A percentile compares a stretch with the other conserved stretches of the same genome.
These are phyloP conservation scores for Boechera retrofracta DNA, from an alignment of 345 rosid genomes.

Conservation along the genomic window DNA sequence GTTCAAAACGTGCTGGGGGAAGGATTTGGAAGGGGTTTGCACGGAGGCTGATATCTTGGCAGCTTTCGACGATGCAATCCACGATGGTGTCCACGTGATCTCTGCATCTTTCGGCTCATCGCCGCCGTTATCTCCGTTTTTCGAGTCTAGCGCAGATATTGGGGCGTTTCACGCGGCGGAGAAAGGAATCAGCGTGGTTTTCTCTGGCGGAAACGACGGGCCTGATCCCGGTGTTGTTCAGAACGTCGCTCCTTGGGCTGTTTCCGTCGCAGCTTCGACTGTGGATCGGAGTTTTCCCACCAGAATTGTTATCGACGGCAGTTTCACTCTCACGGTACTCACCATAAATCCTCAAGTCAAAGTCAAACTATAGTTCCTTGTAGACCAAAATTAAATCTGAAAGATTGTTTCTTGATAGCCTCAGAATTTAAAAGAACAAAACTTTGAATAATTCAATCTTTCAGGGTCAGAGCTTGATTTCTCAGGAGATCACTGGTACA, in stretches of 20 bases:
- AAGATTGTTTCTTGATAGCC: background rate
- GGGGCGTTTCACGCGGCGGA: slow-evolving; percentile 69
- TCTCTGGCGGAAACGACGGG: slow-evolving; percentile 62
- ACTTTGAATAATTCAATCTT: slow-evolving; percentile 4
- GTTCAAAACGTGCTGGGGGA: slow-evolving; percentile 62
- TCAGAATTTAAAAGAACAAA: background rate
- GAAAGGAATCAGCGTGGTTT: slow-evolving; percentile 61
- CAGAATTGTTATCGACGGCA: slow-evolving; percentile 43
- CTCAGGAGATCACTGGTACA: slow-evolving; percentile 51
- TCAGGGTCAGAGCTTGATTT: slow-evolving; percentile 71
- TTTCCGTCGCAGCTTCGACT: slow-evolving; percentile 65
- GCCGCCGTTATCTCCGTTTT: slow-evolving; percentile 56
- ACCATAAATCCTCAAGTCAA: background rate
- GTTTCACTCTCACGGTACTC: slow-evolving; percentile 54
- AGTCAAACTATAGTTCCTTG: background rate
- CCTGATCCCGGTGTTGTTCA: slow-evolving; percentile 51
- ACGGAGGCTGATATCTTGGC: slow-evolving; percentile 62
- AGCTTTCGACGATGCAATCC: slow-evolving; percentile 60
- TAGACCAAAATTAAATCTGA: background rate
- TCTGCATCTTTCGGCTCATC: slow-evolving; percentile 60
- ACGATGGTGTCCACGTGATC: slow-evolving; percentile 59
- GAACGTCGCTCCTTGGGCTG: slow-evolving; percentile 67
- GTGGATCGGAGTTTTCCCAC: slow-evolving; percentile 61
- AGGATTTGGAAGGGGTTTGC: slow-evolving; percentile 44
- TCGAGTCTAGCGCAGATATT: slow-evolving; percentile 44